Evolutionary conservation across 805 yeast genomes (phyloP).

Genomic region (Nakazawaea ambrosiae): DNA sequence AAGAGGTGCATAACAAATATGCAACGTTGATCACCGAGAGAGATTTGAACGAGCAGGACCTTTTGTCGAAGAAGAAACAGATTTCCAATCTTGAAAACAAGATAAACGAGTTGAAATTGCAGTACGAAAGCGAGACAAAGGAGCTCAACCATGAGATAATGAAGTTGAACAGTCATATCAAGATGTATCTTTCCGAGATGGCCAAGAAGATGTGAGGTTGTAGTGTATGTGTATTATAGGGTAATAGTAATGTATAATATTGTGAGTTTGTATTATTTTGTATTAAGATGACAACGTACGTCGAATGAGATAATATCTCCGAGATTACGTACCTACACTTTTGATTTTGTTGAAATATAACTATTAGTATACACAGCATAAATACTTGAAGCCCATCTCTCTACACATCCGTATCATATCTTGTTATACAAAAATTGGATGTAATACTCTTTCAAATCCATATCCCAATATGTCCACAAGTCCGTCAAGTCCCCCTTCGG

Average conservation of each 20-base stretch:
- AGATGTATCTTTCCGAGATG: slow-evolving; percentile 46
- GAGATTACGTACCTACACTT: no score
- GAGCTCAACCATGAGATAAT: slow-evolving; percentile 48
- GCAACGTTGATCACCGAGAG: slow-evolving; percentile 42
- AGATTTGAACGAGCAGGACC: slow-evolving; percentile 39
- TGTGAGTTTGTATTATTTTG: slow-evolving; percentile 6
- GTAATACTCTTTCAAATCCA: slow-evolving; percentile 58
- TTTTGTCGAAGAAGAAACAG: slow-evolving; percentile 38
- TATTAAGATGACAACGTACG: no score
- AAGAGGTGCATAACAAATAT: slow-evolving; percentile 37
- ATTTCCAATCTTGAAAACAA: slow-evolving; percentile 37
- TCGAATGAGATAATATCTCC: no score
- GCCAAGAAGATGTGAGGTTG: slow-evolving; percentile 25
- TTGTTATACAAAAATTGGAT: slow-evolving; percentile 57
- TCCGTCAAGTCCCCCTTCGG: slow-evolving; percentile 53
- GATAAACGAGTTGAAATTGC: slow-evolving; percentile 29
- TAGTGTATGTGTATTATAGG: no score
- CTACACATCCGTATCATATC: slow-evolving; percentile 8
- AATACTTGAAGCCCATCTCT: no score
- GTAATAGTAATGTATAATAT: background rate
- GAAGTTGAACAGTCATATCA: slow-evolving; percentile 47
- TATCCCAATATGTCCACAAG: slow-evolving; percentile 72
- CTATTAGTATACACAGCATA: no score
- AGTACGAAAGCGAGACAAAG: slow-evolving; percentile 45
- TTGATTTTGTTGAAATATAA: no score